These are phyloP conservation scores for Dalechampia spathulata DNA, from an alignment of 441 rosid species.

Conservation along the genomic window DNA sequence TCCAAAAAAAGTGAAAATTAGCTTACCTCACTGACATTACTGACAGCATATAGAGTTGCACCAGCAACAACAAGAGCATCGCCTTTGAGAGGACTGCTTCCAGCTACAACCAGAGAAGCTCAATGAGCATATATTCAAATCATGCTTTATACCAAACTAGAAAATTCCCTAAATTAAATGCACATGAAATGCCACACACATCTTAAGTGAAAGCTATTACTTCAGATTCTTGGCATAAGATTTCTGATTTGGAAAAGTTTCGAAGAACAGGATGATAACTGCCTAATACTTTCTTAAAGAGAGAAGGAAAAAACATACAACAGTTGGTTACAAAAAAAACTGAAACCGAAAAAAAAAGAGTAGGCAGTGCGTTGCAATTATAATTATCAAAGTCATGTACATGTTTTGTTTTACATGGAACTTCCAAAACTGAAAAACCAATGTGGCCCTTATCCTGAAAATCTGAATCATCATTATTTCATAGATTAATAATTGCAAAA, in stretches of 20 bases:
- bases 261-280: neutral
- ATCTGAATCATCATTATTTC: neutral
- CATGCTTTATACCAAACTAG: neutral
- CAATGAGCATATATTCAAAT: neutral
- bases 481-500: neutral
- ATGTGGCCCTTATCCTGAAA: neutral
- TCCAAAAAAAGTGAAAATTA: neutral
- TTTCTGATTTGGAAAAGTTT: neutral
- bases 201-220: neutral
- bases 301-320: neutral
- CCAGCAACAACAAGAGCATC: slow-evolving; percentile 79
- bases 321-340: neutral
- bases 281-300: no score
- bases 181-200: neutral
- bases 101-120: slow-evolving; percentile 34
- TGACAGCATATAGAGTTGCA: slow-evolving; percentile 75
- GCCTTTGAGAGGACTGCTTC: slow-evolving; percentile 69
- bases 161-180: neutral
- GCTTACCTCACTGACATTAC: slow-evolving; percentile 80
- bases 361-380: neutral
- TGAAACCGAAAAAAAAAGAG: neutral
- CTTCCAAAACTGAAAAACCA: neutral
- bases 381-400: neutral
- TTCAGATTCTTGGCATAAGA: neutral
- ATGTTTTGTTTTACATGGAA: no score